Percentiles rank a stretch among this genome's conserved stretches.
Conservation (phyloP, 2,329 filamentous ascomycete genomes). For the Lomentospora prolificans region DNA sequence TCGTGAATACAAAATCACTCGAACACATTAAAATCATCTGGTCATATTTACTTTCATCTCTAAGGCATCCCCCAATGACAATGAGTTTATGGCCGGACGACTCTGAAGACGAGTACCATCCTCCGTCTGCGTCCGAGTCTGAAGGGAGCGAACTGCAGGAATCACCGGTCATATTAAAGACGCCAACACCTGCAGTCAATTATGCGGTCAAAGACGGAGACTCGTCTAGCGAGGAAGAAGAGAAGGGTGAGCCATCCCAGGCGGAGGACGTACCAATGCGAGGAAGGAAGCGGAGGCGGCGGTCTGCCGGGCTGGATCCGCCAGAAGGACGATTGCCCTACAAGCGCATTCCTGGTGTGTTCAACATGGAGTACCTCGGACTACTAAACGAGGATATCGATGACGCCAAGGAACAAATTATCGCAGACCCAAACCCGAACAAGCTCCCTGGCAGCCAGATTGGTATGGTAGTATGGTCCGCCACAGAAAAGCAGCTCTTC, state of each 20-base stretch:
- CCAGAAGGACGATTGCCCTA: conserved; percentile 21
- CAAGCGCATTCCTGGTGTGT: conserved; percentile 33
- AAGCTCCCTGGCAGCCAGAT: conserved; percentile 40
- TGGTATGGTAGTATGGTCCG: conserved; percentile 61
- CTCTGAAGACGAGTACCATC: conserved; percentile 4
- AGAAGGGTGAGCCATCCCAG: neutral
- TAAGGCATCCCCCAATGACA: too few species aligned
- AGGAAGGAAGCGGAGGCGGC: conserved; percentile 1
- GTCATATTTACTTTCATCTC: too few species aligned
- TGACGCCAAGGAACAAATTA: conserved; percentile 31
- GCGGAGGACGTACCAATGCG: neutral
- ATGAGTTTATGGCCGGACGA: conserved; percentile 7
- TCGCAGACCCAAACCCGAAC: conserved; percentile 13
- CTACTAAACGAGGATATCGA: conserved; percentile 48
- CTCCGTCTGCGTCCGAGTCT: neutral
- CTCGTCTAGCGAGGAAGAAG: neutral
- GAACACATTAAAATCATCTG: too few species aligned
- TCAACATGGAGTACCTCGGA: conserved; percentile 38
- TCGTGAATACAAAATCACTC: too few species aligned
- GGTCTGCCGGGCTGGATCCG: neutral
- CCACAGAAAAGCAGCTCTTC: conserved; percentile 59
- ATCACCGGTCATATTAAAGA: neutral
- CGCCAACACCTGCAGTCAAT: neutral
- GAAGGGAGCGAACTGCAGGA: neutral
- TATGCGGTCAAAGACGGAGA: neutral